Percentiles rank a stretch among this genome's conserved stretches.
Conservation (phyloP, 495 filamentous ascomycete genomes). For the Parmelia sp. region DNA sequence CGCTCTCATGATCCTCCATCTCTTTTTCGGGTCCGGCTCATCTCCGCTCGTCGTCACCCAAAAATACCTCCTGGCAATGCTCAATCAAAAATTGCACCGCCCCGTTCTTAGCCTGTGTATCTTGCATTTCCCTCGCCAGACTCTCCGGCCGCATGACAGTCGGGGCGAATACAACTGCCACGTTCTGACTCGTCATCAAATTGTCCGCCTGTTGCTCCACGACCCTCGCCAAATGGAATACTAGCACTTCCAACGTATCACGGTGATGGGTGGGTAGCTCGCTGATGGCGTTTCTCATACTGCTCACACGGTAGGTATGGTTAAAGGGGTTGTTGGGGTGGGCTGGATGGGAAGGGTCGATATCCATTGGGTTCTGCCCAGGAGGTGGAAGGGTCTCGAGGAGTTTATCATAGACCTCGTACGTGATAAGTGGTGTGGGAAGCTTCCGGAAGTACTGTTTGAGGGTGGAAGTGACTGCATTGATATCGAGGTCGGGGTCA, state of each 20-base stretch:
- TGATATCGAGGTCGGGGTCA: conserved; percentile 89
- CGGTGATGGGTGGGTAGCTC: conserved; percentile 75
- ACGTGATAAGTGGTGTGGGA: conserved; percentile 85
- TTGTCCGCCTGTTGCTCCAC: conserved; percentile 78
- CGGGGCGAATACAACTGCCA: conserved; percentile 96
- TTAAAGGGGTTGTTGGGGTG: conserved; percentile 33
- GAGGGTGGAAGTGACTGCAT: conserved; percentile 87
- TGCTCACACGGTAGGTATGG: conserved; percentile 48
- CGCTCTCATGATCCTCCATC: neutral
- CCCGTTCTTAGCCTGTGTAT: conserved; percentile 86
- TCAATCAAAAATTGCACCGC: conserved; percentile 88
- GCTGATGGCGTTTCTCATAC: conserved; percentile 62
- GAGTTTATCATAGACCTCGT: conserved; percentile 82
- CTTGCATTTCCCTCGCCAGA: conserved; percentile 88
- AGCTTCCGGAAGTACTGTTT: conserved; percentile 98
- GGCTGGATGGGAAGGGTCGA: conserved; percentile 23
- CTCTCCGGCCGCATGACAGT: conserved; percentile 90
- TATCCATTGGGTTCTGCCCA: conserved; percentile 11
- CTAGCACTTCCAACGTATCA: conserved; percentile 84
- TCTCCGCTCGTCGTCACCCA: conserved; percentile 12
- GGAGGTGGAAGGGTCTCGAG: conserved; percentile 55
- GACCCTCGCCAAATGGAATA: conserved; percentile 90
- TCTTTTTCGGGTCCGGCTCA: neutral
- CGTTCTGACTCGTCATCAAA: conserved; percentile 87
- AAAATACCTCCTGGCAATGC: conserved; percentile 71